A percentile compares a stretch with the other conserved stretches of the same genome.
Conservation (phyloP, 257 asterid species). For the Mentha longifolia region DNA sequence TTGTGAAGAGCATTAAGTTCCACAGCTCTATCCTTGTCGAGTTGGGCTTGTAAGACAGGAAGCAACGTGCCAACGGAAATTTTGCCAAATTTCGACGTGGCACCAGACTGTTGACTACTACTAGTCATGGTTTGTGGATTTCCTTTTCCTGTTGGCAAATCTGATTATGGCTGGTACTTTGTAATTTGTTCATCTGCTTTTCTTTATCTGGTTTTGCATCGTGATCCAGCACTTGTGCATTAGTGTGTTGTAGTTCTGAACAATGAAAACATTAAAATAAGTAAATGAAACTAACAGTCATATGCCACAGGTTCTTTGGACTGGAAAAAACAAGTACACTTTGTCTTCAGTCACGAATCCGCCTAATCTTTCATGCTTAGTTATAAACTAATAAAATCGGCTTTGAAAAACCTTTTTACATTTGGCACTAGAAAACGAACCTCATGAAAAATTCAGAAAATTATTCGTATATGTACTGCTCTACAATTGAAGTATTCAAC, state of each 20-base stretch:
- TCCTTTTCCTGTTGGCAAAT: conserved; percentile 44
- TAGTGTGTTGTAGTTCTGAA: conserved; percentile 35
- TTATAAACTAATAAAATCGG: too few species aligned
- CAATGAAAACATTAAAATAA: neutral
- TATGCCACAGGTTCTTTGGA: neutral
- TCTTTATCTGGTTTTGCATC: conserved; percentile 52
- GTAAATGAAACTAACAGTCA: neutral
- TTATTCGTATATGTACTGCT: too few species aligned
- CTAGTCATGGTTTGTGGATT: conserved; percentile 40
- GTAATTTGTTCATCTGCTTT: conserved; percentile 49
- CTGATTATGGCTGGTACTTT: conserved; percentile 53
- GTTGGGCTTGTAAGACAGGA: conserved; percentile 82
- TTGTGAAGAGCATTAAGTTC: conserved; percentile 73
- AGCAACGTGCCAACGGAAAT: conserved; percentile 88
- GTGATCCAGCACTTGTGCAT: conserved; percentile 40
- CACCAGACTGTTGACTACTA: conserved; percentile 46
- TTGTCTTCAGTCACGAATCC: neutral
- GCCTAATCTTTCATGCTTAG: neutral
- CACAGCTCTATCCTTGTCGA: conserved; percentile 87
- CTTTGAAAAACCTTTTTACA: too few species aligned
- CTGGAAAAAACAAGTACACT: neutral
- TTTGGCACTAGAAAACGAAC: too few species aligned
- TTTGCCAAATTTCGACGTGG: conserved; percentile 64
- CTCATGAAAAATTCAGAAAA: too few species aligned
- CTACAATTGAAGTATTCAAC: too few species aligned